Base-by-base conservation (phyloP, 2,329 filamentous ascomycete genomes). In the Didymella segeticola region DNA sequence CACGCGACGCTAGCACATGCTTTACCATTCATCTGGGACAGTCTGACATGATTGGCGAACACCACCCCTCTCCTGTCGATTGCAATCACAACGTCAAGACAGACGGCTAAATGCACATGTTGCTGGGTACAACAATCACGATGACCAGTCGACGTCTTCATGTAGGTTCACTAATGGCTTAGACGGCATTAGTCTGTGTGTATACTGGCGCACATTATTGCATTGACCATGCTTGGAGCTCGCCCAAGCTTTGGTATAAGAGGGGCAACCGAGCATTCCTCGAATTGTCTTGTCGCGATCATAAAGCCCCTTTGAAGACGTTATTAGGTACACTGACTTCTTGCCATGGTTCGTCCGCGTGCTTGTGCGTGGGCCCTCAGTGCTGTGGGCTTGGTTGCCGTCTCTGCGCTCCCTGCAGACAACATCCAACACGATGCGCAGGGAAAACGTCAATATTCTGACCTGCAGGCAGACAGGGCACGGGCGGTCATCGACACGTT, bases 401-500 rank as follows among this genome's bases (percentile, higher is more conserved):
- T 52, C 11, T 43, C 50, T 23, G 63, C 62, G 26, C 41, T 69
- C 14, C 63, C 66, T 7, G 46, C 54, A 26, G 57, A 57, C 12
- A 29, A 47, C 15, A 53, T 56, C 4, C 8, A 47, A 23, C 19
- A 48, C 15, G 9, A 8, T 12, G 20, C 39, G 6, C 45, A 56
- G 25, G 26, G 17, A 9, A 61, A 50, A 36, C 64, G 59, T 41
- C 57, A 58, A 10, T 38, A 59, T n/a, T 47, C 58, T 27, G 11
- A 42, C 1, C 51, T 54, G 2, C 29, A 33, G 12, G 46, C 47
- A 29, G 48, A 65, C n/a, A 61, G 70, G 27, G 67, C 73, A 5
- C 66, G 70, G 45, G 71, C 67, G 11, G 73, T 76, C 12, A 62
- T 73, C 12, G 65, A 72, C 12, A 60, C 62, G 7, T 76, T 76